phyloP scores from a whole-genome alignment of 352 stramenopile species.

The Blastocystis sp. region DNA sequence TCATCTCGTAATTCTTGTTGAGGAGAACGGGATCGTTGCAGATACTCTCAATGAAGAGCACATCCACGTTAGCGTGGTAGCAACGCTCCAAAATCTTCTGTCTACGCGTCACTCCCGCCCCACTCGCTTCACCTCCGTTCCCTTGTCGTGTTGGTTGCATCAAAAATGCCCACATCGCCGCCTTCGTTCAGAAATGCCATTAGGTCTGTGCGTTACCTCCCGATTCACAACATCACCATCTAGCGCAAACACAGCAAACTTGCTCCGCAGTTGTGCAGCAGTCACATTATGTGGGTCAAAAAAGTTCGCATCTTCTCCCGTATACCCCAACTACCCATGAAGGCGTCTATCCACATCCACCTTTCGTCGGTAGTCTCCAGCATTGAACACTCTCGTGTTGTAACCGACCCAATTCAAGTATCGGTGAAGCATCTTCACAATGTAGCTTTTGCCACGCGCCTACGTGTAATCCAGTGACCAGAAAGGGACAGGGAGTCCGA shows the following conservation, averaged over 20 bases:
- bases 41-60: slow-evolving; percentile 13
- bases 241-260: slow-evolving; percentile 47
- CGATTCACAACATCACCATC: not conserved
- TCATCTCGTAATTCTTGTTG: slow-evolving; percentile 25
- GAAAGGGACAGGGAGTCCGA: slow-evolving; percentile 75
- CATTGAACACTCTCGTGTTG: slow-evolving; percentile 82
- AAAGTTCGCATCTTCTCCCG: slow-evolving; percentile 34
- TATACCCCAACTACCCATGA: slow-evolving; percentile 28
- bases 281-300: slow-evolving; percentile 48
- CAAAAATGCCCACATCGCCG: slow-evolving; percentile 21
- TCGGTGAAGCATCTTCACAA: slow-evolving; percentile 81
- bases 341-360: slow-evolving; percentile 44
- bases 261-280: slow-evolving; percentile 13
- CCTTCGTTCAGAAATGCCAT: not conserved
- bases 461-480: not conserved
- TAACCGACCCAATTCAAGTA: slow-evolving; percentile 83
- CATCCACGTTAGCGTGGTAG: not conserved
- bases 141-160: slow-evolving; percentile 16
- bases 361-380: slow-evolving; percentile 79
- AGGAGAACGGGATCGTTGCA: not conserved
- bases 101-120: not conserved
- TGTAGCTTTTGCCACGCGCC: slow-evolving; percentile 82
- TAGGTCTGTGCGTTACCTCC: not conserved
- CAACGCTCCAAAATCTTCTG: slow-evolving; percentile 4
- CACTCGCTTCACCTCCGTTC: not conserved